These are phyloP conservation scores for Jimgerdemannia lactiflua DNA, from an alignment of 192 early-diverging fungal genomes.

Conservation along the genomic window DNA sequence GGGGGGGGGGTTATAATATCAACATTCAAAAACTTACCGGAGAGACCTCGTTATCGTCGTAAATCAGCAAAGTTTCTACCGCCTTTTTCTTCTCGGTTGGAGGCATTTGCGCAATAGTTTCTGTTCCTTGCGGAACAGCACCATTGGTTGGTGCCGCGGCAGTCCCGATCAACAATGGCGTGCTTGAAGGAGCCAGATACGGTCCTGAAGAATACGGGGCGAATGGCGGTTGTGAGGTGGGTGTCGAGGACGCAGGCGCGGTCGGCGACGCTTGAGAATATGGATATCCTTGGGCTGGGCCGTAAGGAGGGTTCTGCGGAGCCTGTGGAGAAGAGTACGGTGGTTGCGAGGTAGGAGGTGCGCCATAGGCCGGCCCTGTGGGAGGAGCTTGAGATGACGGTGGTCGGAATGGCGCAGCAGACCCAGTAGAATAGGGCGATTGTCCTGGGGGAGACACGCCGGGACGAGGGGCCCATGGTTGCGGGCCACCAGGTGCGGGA, in stretches of 20 bases:
- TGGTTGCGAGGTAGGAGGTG: neutral
- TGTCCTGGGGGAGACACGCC: slow-evolving; percentile 33
- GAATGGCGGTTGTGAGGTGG: neutral
- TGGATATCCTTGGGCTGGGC: neutral
- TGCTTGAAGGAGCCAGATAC: neutral
- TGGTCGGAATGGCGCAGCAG: slow-evolving; percentile 12
- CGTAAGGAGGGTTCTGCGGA: neutral
- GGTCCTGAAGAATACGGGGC: neutral
- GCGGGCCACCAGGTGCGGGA: slow-evolving; percentile 4
- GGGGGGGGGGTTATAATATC: neutral
- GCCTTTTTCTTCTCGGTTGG: neutral
- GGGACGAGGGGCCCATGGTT: slow-evolving; percentile 23
- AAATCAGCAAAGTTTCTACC: neutral
- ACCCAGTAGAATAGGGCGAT: slow-evolving; percentile 15
- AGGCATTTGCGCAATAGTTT: neutral
- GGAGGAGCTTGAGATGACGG: slow-evolving; percentile 18
- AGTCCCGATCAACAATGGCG: neutral
- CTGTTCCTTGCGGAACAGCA: neutral
- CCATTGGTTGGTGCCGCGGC: neutral
- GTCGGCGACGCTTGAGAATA: neutral
- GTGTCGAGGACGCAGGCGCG: neutral
- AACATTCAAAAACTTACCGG: neutral
- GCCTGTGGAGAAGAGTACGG: neutral
- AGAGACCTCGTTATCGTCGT: slow-evolving; percentile 4
- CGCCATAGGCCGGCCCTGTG: slow-evolving; percentile 9